A percentile compares a stretch with the other conserved stretches of the same genome.
Conservation (phyloP, 192 early-diverging fungal genomes). For the Bifiguratus adelaidae region DNA sequence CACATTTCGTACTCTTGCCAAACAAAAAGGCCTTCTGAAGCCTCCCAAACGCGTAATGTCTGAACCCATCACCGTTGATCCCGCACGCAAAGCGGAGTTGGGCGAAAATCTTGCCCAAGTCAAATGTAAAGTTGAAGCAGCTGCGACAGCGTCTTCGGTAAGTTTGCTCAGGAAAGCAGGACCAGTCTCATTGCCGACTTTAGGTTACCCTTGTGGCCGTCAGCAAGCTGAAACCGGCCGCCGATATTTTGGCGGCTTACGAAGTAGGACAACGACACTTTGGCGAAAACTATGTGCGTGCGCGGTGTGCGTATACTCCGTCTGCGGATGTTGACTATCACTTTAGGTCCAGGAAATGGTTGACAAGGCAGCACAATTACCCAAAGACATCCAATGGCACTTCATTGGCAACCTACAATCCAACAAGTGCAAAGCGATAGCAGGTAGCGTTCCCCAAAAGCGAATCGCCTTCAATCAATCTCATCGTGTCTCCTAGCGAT, state of each 20-base stretch:
- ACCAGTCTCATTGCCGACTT: background rate
- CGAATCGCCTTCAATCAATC: background rate
- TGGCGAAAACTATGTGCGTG: slow-evolving; percentile 89
- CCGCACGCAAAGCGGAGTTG: background rate
- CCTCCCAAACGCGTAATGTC: too few species aligned
- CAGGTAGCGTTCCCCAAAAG: slow-evolving; percentile 22
- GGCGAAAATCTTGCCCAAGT: background rate
- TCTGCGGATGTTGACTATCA: background rate
- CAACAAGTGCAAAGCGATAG: slow-evolving; percentile 92
- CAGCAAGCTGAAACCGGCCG: slow-evolving; percentile 83
- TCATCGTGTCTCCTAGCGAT: slow-evolving; percentile 28
- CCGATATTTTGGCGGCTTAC: slow-evolving; percentile 71
- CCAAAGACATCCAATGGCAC: slow-evolving; percentile 91
- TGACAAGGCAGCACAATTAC: slow-evolving; percentile 75
- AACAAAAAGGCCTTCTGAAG: too few species aligned
- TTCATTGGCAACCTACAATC: slow-evolving; percentile 94
- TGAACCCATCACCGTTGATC: too few species aligned
- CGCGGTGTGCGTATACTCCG: background rate
- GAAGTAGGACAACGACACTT: slow-evolving; percentile 85
- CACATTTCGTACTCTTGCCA: too few species aligned
- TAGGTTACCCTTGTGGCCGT: slow-evolving; percentile 79
- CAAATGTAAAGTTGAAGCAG: background rate
- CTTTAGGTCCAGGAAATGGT: slow-evolving; percentile 83
- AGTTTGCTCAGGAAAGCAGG: background rate
- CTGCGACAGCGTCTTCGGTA: background rate